Conservation (phyloP, 352 stramenopile genomes). For the Globisporangium spinosum region DNA sequence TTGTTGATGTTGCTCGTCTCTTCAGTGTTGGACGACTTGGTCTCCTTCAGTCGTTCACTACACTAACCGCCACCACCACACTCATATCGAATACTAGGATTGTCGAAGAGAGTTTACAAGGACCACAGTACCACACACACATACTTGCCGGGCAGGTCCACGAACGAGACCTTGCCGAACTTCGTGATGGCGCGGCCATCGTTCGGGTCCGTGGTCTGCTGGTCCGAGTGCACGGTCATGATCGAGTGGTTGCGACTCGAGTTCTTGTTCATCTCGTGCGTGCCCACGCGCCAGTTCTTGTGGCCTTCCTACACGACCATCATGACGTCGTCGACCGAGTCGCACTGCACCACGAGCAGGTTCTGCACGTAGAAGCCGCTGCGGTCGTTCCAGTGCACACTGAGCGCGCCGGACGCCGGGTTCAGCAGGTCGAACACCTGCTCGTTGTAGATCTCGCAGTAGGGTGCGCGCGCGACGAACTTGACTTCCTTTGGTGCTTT, state of each 20-base stretch:
- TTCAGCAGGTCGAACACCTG: slow-evolving; percentile 79
- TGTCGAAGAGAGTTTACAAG: background rate
- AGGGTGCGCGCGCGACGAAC: slow-evolving; percentile 67
- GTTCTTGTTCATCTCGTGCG: slow-evolving; percentile 78
- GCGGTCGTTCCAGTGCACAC: slow-evolving; percentile 68
- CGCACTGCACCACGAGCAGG: slow-evolving; percentile 68
- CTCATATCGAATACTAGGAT: background rate
- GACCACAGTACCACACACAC: slow-evolving; percentile 2
- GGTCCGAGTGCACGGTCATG: slow-evolving; percentile 71
- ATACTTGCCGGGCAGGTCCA: slow-evolving; percentile 68
- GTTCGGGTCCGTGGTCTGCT: slow-evolving; percentile 40
- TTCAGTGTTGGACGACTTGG: slow-evolving; percentile 61
- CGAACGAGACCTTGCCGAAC: slow-evolving; percentile 78
- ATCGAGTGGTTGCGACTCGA: slow-evolving; percentile 79
- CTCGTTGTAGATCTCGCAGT: slow-evolving; percentile 87
- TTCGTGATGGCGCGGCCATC: slow-evolving; percentile 49
- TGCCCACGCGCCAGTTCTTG: slow-evolving; percentile 57
- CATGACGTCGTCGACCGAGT: slow-evolving; percentile 68
- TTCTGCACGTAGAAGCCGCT: slow-evolving; percentile 80
- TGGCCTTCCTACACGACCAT: slow-evolving; percentile 76
- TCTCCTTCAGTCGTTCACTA: slow-evolving; percentile 72
- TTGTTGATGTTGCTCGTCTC: slow-evolving; percentile 87
- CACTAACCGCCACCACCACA: background rate
- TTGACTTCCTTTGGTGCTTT: slow-evolving; percentile 40
- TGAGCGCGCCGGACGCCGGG: slow-evolving; percentile 49